Base-by-base conservation (phyloP, 2,329 filamentous ascomycete genomes). In the Fusarium luffae region DNA sequence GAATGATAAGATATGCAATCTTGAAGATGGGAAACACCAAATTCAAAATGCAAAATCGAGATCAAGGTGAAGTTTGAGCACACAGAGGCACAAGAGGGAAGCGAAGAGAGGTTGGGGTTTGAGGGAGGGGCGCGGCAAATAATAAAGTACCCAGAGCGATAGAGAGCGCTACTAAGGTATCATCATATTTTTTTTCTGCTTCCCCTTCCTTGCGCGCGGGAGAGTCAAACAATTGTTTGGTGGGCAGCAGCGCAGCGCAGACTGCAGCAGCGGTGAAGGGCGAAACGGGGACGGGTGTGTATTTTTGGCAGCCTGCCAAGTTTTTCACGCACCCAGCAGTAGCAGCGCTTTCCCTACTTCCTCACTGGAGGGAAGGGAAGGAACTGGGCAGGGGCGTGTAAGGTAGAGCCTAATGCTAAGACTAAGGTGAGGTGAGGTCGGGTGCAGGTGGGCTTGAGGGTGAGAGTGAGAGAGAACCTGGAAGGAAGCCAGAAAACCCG, bases 181-280 rank as follows among this genome's bases (percentile, higher is more conserved):
- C 61, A 66, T 66, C 66, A 54, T 61, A 67, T 70, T 74, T 69
- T 70, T 70, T 74, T 66, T 60, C 34, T 37, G 34, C 34, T 37
- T 37, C 34, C 34, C 34, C 34, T 37, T 59, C 59, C 55, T 59
- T 63, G 48, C 49, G 66, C 63, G 60, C 64, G 69, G 58, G 70
- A 69, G 72, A 73, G 56, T 73, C 66, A 74, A 68, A 71, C 63
- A 61, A 66, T 74, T 52, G 63, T 71, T 74, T 75, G 73, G 73
- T 72, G 69, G 63, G 72, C 69, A 66, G 70, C 70, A 71, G 44
- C 34, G 32, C 50, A 58, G 70, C 70, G 71, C 34, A 37, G 34
- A 37, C 34, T 66, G 61, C 54, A 59, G 61, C 57, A 74, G 63
- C 63, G 63, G 63, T 66, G 63, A 66, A 49, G 63, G 62, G 49